phyloP scores from a whole-genome alignment of 352 stramenopile genomes.

The Globisporangium orthogonon region DNA sequence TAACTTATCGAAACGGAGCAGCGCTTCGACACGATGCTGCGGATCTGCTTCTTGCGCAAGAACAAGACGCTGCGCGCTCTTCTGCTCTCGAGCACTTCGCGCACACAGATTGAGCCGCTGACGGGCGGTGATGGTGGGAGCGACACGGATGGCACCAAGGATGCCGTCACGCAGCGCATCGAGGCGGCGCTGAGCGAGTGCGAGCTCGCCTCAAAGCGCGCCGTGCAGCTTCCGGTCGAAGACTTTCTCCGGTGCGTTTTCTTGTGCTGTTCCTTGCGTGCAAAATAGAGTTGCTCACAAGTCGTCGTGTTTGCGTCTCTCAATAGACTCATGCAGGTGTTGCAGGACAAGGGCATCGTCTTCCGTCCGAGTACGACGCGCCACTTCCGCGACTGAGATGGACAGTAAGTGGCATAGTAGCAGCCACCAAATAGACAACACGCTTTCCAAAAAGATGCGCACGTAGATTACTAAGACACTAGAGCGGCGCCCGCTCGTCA shows the following conservation, averaged over 20 bases:
- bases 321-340: constrained; percentile 37
- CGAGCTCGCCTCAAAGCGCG: constrained; percentile 39
- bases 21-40: constrained; percentile 71
- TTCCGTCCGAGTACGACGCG: constrained; percentile 55
- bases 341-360: constrained; percentile 34
- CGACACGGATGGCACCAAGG: constrained; percentile 14
- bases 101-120: constrained; percentile 19
- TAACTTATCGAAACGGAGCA: constrained; percentile 8
- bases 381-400: constrained; percentile 44
- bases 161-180: constrained; percentile 31
- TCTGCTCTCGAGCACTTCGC: constrained; percentile 58
- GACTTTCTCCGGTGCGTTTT: constrained; percentile 40
- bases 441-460: not conserved
- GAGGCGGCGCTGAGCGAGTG: constrained; percentile 40
- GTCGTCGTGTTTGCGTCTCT: not conserved
- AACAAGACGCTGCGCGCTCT: constrained; percentile 84
- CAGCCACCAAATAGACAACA: too few species aligned
- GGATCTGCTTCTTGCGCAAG: constrained; percentile 73
- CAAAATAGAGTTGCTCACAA: not conserved
- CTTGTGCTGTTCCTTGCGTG: not conserved
- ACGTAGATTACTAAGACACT: constrained; percentile 10
- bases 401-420: not conserved
- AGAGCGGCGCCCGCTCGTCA: too few species aligned
- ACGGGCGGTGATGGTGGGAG: not conserved
- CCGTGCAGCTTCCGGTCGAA: constrained; percentile 53